A percentile compares a stretch with the other conserved stretches of the same genome.
These are phyloP conservation scores for Mycena capillaripes DNA, from an alignment of 768 basidiomycete genomes.

Conservation along the genomic window DNA sequence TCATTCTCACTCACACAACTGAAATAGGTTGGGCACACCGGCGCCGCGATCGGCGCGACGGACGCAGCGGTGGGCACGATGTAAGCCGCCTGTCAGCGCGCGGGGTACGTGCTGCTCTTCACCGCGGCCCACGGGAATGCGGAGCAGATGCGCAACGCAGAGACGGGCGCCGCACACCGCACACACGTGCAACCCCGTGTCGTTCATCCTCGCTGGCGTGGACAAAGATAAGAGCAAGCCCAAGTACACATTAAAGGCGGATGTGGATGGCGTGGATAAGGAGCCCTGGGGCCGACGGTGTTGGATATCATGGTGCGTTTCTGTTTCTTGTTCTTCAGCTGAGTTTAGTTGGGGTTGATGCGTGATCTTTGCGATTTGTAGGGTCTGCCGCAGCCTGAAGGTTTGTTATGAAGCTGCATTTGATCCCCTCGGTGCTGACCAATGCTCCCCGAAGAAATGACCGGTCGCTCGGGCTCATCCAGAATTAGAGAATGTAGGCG, in stretches of 20 bases:
- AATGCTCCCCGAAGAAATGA: background rate
- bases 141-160: conserved; percentile 90
- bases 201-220: background rate
- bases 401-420: background rate
- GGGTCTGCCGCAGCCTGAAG: background rate
- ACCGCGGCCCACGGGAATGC: conserved; percentile 97
- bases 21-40: conserved; percentile 95
- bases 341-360: too few species aligned
- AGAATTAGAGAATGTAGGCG: too few species aligned
- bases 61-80: conserved; percentile 92
- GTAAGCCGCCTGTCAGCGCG: conserved; percentile 86
- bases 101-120: conserved; percentile 88
- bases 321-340: too few species aligned
- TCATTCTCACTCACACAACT: background rate
- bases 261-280: background rate
- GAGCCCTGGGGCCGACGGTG: background rate
- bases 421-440: too few species aligned
- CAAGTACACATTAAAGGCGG: background rate
- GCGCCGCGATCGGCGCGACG: conserved; percentile 87
- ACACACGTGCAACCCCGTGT: conserved; percentile 59
- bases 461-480: background rate
- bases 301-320: too few species aligned
- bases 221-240: background rate
- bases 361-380: background rate
- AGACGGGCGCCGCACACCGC: too few species aligned